Base-by-base conservation (phyloP, 176 grass and related monocot species). In the Oryza glaberrima region DNA sequence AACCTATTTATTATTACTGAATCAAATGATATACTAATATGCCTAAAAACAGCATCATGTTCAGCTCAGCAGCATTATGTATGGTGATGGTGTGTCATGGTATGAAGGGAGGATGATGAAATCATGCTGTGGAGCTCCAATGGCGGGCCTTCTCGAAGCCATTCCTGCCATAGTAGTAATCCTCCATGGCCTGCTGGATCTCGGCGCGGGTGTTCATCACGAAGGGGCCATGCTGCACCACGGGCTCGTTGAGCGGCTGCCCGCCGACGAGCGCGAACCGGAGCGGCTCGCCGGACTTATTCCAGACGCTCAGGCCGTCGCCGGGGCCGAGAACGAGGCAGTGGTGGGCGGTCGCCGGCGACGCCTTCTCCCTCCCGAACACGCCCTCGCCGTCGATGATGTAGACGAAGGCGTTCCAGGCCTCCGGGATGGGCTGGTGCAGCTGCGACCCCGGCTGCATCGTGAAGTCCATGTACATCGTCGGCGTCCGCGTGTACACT, bases 391-490 rank as follows among this genome's bases (percentile, higher is more conserved):
- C 95, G 25, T 93, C 85, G 66, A 98, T 76, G 86, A 98, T 80
- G 76, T 95, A 98, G 7, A 88, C 85, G 70, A 93, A 95, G 30
- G 92, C 90, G 80, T 95, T 98, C 95, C 95, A 98, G 19, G 76
- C 83, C 36, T 91, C 84, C 0, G 85, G 87, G 19, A 98, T 72
- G 0, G 82, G 88, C 69, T 95, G 95, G 11, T 90, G 83, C 13
- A 95, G 60, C 34, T 85, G 83, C 0, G 93, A 90, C 0, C 95
- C 95, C 0, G 89, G 87, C 9, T 70, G 81, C 81, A 98, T 85
- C 4, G 91, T 92, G 91, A 95, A 95, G 81, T 95, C 92, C 84
- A 98, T 88, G 85, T 88, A 95, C 74, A 98, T 83, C 6, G 95
- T 98, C 0, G 95, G 95, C 0, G 95, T 98, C 9, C 84, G 68